phyloP scores from a whole-genome alignment of 1,284 basidiomycete species.

The Tranzscheliella williamsii region DNA sequence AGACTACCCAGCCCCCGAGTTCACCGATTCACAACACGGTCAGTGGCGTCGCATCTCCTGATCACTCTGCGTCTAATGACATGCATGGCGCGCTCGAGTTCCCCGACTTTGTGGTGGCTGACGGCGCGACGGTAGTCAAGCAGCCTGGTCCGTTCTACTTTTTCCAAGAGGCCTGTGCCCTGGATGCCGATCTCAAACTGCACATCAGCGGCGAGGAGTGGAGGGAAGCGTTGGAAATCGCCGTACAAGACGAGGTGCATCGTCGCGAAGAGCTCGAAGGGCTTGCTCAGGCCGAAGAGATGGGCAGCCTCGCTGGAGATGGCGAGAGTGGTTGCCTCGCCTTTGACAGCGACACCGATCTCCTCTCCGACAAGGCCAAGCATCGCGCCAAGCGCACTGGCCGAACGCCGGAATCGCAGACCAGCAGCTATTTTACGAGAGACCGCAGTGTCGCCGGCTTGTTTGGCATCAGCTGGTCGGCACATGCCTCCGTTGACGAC shows the following conservation, averaged over 20 bases:
- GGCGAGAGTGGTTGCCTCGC: slow-evolving; percentile 30
- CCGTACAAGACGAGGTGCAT: slow-evolving; percentile 12
- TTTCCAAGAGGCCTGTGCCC: slow-evolving; percentile 23
- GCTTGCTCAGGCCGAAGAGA: slow-evolving; percentile 31
- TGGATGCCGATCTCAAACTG: slow-evolving; percentile 13
- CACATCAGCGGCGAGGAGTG: slow-evolving; percentile 27
- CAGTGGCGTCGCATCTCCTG: slow-evolving; percentile 12
- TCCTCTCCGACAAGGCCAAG: slow-evolving; percentile 4
- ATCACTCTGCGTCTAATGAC: slow-evolving; percentile 3
- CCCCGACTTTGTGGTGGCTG: slow-evolving; percentile 18
- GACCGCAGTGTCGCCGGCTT: slow-evolving; percentile 5
- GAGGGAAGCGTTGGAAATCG: slow-evolving; percentile 25
- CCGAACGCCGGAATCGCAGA: too few species aligned
- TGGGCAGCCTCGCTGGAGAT: slow-evolving; percentile 35
- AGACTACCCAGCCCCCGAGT: slow-evolving; percentile 9
- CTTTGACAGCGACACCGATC: slow-evolving; percentile 37
- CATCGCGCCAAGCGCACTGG: too few species aligned
- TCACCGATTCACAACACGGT: slow-evolving; percentile 16
- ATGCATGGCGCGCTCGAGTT: slow-evolving; percentile 5
- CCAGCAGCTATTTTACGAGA: too few species aligned
- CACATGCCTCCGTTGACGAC: neutral
- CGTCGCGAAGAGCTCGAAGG: slow-evolving; percentile 14
- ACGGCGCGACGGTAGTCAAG: slow-evolving; percentile 7
- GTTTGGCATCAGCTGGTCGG: slow-evolving; percentile 12
- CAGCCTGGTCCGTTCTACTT: slow-evolving; percentile 31